Conservation (phyloP, 2,329 filamentous ascomycete genomes). For the Hypoxylon sp. region DNA sequence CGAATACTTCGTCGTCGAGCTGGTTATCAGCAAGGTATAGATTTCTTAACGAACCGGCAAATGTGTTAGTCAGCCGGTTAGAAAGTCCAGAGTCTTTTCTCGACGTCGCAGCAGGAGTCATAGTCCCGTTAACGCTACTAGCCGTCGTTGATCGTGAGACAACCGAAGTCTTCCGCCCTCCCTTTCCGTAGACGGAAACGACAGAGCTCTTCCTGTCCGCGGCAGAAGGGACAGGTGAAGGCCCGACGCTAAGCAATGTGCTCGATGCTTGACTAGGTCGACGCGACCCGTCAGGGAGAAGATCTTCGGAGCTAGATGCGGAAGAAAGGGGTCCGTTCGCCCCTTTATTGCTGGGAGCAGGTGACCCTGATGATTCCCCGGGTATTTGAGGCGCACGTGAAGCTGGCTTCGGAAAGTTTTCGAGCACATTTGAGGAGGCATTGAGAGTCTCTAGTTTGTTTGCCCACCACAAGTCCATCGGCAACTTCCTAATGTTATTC, state of each 20-base stretch:
- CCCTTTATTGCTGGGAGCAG: conserved; percentile 58
- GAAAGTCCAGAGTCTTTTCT: conserved; percentile 93
- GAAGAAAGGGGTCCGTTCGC: conserved; percentile 64
- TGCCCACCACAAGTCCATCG: conserved; percentile 96
- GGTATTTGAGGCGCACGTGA: conserved; percentile 75
- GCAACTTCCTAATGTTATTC: conserved; percentile 91
- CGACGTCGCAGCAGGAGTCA: conserved; percentile 65
- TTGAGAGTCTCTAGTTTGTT: conserved; percentile 92
- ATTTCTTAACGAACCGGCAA: conserved; percentile 86
- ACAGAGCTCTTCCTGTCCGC: conserved; percentile 84
- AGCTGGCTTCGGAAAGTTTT: conserved; percentile 88
- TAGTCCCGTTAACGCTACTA: conserved; percentile 60
- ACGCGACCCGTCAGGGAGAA: conserved; percentile 69
- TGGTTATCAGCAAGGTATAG: conserved; percentile 94
- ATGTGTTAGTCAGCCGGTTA: conserved; percentile 84
- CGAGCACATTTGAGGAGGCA: conserved; percentile 92
- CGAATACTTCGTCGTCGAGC: conserved; percentile 93
- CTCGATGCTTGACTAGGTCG: conserved; percentile 88
- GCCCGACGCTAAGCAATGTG: conserved; percentile 79
- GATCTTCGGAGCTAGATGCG: conserved; percentile 82
- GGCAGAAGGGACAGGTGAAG: conserved; percentile 73
- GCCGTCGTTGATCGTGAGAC: conserved; percentile 73
- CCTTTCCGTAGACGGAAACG: conserved; percentile 82
- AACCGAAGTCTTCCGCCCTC: conserved; percentile 86
- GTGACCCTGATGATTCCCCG: conserved; percentile 59